Evolutionary conservation across 2,329 filamentous ascomycete genomes (phyloP).

Genomic region (Arthrinium puccinioides): DNA sequence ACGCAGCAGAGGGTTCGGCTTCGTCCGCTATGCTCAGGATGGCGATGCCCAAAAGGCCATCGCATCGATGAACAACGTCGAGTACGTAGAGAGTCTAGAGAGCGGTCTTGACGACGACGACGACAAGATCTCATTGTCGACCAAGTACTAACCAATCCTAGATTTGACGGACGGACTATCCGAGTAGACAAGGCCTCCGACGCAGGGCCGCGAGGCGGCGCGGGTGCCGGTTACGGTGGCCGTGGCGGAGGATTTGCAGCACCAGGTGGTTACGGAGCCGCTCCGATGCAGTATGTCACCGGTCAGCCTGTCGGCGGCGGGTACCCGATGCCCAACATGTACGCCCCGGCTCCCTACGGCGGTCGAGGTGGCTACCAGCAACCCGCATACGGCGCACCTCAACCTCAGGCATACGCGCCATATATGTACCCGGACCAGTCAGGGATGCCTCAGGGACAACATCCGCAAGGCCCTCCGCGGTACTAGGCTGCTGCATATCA

Average conservation of each 20-base stretch:
- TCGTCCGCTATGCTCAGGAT: conserved; percentile 80
- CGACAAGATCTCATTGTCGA: background rate
- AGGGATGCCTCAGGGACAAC: conserved; percentile 26
- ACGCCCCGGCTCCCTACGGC: conserved; percentile 33
- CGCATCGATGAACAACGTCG: conserved; percentile 74
- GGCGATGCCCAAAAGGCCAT: conserved; percentile 72
- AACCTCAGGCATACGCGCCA: conserved; percentile 40
- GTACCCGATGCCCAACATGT: conserved; percentile 32
- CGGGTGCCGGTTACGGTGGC: conserved; percentile 29
- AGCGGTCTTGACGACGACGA: no score
- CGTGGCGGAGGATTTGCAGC: conserved; percentile 18
- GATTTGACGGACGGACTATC: conserved; percentile 90
- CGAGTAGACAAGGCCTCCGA: conserved; percentile 95
- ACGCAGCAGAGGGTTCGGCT: conserved; percentile 94
- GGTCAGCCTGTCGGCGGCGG: conserved; percentile 24
- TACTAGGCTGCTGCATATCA: conserved; percentile 33
- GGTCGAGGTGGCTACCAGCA: conserved; percentile 34
- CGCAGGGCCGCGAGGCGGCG: conserved; percentile 56
- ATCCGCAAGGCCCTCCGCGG: conserved; percentile 30
- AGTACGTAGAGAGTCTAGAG: conserved; percentile 51
- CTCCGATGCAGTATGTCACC: conserved; percentile 26
- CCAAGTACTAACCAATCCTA: conserved; percentile 27
- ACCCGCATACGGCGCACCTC: conserved; percentile 32
- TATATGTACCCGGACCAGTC: conserved; percentile 34
- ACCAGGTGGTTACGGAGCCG: conserved; percentile 19